phyloP scores from a whole-genome alignment of 768 basidiomycete species.

The Astraeus odoratus region DNA sequence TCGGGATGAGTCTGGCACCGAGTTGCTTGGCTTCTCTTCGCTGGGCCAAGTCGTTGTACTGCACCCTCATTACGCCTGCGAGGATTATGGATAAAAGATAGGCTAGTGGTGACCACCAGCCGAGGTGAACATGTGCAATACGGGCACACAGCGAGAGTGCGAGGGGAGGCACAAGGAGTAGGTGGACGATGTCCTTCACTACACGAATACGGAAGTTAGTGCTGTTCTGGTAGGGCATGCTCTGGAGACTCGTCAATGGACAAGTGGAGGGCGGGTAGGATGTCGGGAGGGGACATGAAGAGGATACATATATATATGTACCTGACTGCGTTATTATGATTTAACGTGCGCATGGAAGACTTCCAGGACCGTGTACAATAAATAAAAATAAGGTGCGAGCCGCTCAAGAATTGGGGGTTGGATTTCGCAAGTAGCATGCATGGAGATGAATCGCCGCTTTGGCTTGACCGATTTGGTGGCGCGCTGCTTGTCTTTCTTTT shows the following conservation, averaged over 20 bases:
- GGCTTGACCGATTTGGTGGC: too few species aligned
- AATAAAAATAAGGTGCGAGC: too few species aligned
- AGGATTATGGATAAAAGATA: constrained; percentile 37
- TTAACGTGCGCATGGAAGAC: too few species aligned
- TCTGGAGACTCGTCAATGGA: too few species aligned
- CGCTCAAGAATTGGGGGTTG: too few species aligned
- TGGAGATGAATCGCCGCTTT: too few species aligned
- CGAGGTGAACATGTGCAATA: constrained; percentile 25
- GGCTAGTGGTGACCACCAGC: constrained; percentile 29
- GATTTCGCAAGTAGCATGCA: too few species aligned
- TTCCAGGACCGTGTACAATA: too few species aligned
- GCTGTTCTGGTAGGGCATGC: constrained; percentile 3
- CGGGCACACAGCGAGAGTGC: constrained; percentile 27
- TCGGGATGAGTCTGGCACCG: constrained; percentile 47
- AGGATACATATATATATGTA: background rate
- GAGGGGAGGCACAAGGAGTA: constrained; percentile 36
- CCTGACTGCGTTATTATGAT: too few species aligned
- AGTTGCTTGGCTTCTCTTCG: constrained; percentile 38
- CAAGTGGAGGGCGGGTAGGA: background rate
- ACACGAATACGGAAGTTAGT: constrained; percentile 43
- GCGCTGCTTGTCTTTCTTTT: too few species aligned
- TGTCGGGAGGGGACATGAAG: background rate
- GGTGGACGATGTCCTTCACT: constrained; percentile 37
- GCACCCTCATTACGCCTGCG: constrained; percentile 32
- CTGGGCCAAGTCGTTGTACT: constrained; percentile 32